Conservation (phyloP, 768 basidiomycete genomes). For the Trametes punicea region DNA sequence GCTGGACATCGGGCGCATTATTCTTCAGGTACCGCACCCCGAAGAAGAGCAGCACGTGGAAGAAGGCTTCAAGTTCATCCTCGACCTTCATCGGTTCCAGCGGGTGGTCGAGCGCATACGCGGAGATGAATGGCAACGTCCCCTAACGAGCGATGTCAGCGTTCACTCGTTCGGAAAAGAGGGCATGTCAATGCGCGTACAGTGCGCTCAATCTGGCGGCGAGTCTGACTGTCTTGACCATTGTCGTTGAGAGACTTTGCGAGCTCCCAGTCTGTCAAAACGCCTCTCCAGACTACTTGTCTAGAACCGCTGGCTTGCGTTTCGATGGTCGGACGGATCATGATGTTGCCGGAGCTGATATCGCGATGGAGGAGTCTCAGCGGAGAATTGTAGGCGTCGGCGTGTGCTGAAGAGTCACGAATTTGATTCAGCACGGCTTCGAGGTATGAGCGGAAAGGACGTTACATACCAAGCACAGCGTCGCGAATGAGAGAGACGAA, state of each 20-base stretch:
- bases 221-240: not conserved
- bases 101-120: no score
- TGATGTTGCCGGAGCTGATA: conserved; percentile 6
- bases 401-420: not conserved
- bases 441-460: not conserved
- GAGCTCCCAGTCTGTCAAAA: conserved; percentile 7
- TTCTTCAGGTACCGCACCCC: no score
- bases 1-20: no score
- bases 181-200: no score
- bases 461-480: not conserved
- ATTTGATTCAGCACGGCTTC: not conserved
- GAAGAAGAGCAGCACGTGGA: no score
- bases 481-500: not conserved
- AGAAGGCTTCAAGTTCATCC: no score
- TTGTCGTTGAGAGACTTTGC: no score
- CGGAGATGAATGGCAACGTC: no score
- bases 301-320: not conserved
- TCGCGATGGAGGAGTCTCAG: conserved; percentile 10
- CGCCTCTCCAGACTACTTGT: not conserved
- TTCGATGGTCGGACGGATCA: not conserved
- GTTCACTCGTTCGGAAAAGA: no score
- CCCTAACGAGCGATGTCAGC: no score
- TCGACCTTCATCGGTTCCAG: no score
- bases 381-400: not conserved
- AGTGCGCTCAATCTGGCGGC: not conserved